A percentile compares a stretch with the other conserved stretches of the same genome.
These are phyloP conservation scores for Wilcoxina mikolae DNA, from an alignment of 495 filamentous ascomycete genomes.

Conservation along the genomic window DNA sequence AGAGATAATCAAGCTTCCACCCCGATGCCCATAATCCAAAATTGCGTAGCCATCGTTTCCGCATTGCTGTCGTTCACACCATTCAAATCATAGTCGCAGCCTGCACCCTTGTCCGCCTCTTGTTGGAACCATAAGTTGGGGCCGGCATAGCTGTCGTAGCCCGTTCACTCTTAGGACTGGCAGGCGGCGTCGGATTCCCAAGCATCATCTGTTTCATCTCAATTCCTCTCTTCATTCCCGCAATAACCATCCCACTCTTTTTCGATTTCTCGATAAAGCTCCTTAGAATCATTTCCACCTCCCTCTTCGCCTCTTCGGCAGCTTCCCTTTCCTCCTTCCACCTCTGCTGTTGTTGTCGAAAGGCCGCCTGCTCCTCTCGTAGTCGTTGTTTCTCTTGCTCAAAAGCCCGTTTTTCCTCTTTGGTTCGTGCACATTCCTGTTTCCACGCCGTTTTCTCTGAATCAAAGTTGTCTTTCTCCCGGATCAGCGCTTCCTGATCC, in stretches of 20 bases:
- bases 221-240: background rate
- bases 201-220: background rate
- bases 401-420: conserved; percentile 1
- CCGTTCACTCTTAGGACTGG: background rate
- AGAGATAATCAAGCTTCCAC: background rate
- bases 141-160: background rate
- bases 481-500: background rate
- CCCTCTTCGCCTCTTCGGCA: background rate
- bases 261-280: background rate
- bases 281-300: background rate
- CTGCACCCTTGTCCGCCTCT: background rate
- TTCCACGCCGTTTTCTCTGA: conserved; percentile 1
- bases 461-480: background rate
- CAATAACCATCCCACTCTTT: background rate
- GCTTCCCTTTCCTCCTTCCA: background rate
- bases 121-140: background rate
- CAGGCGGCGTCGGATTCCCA: background rate
- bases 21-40: background rate
- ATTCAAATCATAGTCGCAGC: background rate
- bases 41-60: background rate
- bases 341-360: background rate
- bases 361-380: background rate
- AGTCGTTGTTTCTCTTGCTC: background rate
- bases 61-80: background rate
- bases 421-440: background rate